phyloP scores from a whole-genome alignment of 352 stramenopile species.

The Globisporangium parvum region DNA sequence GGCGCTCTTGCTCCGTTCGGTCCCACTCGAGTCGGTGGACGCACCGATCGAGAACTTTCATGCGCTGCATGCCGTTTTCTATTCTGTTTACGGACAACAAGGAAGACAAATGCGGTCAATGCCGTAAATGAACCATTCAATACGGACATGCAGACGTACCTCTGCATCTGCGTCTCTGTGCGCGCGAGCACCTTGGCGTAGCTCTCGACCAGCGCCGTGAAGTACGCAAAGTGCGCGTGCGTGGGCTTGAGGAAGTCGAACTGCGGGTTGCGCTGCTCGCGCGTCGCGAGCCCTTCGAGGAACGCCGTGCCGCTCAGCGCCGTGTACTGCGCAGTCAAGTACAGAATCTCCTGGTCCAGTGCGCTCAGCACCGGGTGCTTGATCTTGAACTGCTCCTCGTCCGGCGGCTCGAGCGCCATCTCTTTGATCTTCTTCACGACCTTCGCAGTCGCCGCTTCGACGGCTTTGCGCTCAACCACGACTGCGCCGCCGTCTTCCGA shows the following conservation, averaged over 20 bases:
- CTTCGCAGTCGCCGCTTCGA: constrained; percentile 77
- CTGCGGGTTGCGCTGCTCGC: constrained; percentile 96
- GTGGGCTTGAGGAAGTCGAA: constrained; percentile 98
- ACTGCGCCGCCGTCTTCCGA: constrained; percentile 36
- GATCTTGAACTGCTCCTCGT: constrained; percentile 77
- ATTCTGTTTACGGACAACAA: constrained; percentile 21
- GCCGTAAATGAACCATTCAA: background rate
- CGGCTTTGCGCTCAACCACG: constrained; percentile 82
- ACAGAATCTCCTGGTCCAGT: constrained; percentile 97
- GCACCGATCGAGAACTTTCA: constrained; percentile 82
- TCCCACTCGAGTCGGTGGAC: constrained; percentile 82
- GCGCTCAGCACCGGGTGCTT: constrained; percentile 87
- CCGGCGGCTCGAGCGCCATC: constrained; percentile 58
- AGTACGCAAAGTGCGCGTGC: constrained; percentile 97
- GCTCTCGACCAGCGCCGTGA: constrained; percentile 95
- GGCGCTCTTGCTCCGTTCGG: constrained; percentile 63
- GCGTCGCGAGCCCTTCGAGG: constrained; percentile 88
- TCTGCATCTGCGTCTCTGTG: constrained; percentile 59
- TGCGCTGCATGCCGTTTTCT: constrained; percentile 69
- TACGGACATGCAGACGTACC: constrained; percentile 18
- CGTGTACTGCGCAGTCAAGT: constrained; percentile 97
- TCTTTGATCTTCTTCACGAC: constrained; percentile 91
- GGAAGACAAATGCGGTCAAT: background rate
- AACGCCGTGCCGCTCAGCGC: constrained; percentile 94
- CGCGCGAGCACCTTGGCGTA: constrained; percentile 90